Evolutionary conservation across 768 basidiomycete species (phyloP).

Genomic region (Tylopilus rubrobrunneus): DNA sequence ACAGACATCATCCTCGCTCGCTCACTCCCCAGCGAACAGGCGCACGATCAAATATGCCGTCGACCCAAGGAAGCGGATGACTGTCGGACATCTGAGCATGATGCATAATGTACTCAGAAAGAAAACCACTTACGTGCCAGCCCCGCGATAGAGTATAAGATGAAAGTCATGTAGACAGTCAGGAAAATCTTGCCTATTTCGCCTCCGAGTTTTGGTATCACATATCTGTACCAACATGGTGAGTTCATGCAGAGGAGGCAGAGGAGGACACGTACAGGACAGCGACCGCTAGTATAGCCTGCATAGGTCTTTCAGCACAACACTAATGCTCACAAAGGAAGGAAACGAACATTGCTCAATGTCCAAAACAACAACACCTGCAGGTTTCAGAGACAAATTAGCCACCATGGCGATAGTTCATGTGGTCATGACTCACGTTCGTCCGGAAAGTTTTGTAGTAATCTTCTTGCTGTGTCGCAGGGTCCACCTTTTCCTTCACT

Average conservation of each 20-base stretch:
- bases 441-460: slow-evolving; percentile 89
- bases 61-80: no score
- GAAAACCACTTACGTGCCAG: no score
- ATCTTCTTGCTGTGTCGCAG: slow-evolving; percentile 69
- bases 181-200: no score
- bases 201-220: no score
- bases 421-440: slow-evolving; percentile 45
- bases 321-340: not conserved
- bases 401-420: not conserved
- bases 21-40: no score
- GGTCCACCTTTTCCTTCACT: slow-evolving; percentile 59
- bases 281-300: slow-evolving; percentile 70
- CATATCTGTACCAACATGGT: not conserved
- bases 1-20: no score
- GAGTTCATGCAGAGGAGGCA: not conserved
- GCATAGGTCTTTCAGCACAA: slow-evolving; percentile 6
- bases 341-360: slow-evolving; percentile 61
- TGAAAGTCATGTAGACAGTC: no score
- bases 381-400: slow-evolving; percentile 14
- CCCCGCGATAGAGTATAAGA: no score
- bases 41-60: no score
- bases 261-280: slow-evolving; percentile 46
- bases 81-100: no score
- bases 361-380: slow-evolving; percentile 75
- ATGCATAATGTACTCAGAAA: no score